phyloP scores from a whole-genome alignment of 2,329 filamentous ascomycete genomes.

The Verticillium tricorpus region DNA sequence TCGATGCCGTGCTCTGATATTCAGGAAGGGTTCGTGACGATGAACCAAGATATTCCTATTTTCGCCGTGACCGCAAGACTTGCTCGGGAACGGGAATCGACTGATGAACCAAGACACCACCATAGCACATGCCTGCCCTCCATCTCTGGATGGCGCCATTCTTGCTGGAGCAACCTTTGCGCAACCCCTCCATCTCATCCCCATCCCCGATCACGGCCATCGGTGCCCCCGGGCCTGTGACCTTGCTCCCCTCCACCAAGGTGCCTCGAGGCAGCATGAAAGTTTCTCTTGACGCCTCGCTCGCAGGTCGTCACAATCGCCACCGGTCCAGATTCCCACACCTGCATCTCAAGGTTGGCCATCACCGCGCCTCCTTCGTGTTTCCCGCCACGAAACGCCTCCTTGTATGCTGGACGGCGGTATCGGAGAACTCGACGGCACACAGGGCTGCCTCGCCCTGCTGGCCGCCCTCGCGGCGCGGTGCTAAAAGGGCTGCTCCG shows the following conservation, averaged over 20 bases:
- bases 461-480: conserved; percentile 33
- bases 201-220: neutral
- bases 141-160: neutral
- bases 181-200: neutral
- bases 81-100: neutral
- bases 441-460: conserved; percentile 37
- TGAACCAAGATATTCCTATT: neutral
- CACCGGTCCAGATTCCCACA: conserved; percentile 42
- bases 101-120: neutral
- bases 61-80: neutral
- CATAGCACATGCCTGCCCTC: neutral
- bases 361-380: conserved; percentile 36
- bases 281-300: neutral
- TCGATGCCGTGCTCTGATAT: neutral
- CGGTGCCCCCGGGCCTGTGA: neutral
- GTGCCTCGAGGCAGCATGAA: neutral
- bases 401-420: conserved; percentile 46
- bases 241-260: neutral
- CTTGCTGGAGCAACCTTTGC: neutral
- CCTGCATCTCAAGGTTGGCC: conserved; percentile 42
- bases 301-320: neutral
- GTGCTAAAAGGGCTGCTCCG: conserved; percentile 40
- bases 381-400: conserved; percentile 34
- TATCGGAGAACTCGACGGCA: conserved; percentile 43
- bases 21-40: neutral